Evolutionary conservation across 768 basidiomycete species (phyloP).

Genomic region (Cubamyces sp.): DNA sequence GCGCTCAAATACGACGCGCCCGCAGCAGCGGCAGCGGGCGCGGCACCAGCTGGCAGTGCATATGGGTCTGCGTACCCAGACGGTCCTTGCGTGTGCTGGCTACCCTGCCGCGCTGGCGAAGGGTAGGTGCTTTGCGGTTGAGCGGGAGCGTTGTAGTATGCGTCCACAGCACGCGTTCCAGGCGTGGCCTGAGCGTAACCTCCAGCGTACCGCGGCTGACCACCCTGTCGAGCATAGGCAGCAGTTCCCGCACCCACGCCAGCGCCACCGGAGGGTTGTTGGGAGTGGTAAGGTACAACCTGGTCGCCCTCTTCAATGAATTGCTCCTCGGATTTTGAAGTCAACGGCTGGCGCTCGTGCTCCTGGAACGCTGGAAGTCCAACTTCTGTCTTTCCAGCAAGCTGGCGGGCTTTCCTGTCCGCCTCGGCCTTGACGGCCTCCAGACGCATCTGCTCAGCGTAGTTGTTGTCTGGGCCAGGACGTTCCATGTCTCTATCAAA

Average conservation of each 20-base stretch:
- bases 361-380: slow-evolving; percentile 81
- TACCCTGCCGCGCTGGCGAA: slow-evolving; percentile 41
- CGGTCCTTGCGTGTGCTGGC: slow-evolving; percentile 43
- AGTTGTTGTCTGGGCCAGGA: slow-evolving; percentile 33
- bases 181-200: slow-evolving; percentile 69
- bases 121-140: slow-evolving; percentile 27
- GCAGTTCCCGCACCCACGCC: slow-evolving; percentile 30
- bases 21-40: slow-evolving; percentile 26
- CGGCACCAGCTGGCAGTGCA: slow-evolving; percentile 22
- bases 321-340: slow-evolving; percentile 60
- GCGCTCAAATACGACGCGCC: slow-evolving; percentile 41
- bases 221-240: slow-evolving; percentile 28
- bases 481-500: slow-evolving; percentile 44
- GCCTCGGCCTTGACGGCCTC: slow-evolving; percentile 88
- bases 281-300: slow-evolving; percentile 24
- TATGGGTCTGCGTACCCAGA: slow-evolving; percentile 46
- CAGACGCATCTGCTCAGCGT: slow-evolving; percentile 72
- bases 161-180: slow-evolving; percentile 75
- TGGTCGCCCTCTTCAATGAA: slow-evolving; percentile 52
- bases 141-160: slow-evolving; percentile 59
- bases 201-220: slow-evolving; percentile 41
- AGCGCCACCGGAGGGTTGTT: slow-evolving; percentile 28
- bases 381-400: slow-evolving; percentile 49
- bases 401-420: slow-evolving; percentile 75
- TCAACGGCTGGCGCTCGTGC: slow-evolving; percentile 66